These are phyloP conservation scores for Colletotrichum sp. DNA, from an alignment of 2,329 filamentous ascomycete genomes.

Conservation along the genomic window DNA sequence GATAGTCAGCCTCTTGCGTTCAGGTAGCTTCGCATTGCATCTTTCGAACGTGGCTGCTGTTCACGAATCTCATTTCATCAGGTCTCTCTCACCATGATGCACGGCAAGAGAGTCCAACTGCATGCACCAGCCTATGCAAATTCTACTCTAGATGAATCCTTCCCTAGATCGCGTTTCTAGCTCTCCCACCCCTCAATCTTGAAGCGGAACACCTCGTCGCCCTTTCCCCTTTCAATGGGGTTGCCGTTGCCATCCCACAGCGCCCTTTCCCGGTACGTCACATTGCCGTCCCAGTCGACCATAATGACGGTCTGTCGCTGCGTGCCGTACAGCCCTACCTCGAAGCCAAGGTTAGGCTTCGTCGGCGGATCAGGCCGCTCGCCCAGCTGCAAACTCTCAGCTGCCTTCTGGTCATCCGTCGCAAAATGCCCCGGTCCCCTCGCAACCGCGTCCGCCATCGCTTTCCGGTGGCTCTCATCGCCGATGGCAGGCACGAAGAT, in stretches of 20 bases:
- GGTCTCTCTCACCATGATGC: neutral
- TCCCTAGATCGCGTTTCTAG: neutral
- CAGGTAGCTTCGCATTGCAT: neutral
- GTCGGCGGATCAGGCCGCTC: constrained; percentile 31
- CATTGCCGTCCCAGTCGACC: constrained; percentile 67
- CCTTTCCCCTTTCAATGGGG: constrained; percentile 55
- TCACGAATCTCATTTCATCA: neutral
- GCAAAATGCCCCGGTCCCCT: constrained; percentile 42
- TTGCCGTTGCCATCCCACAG: constrained; percentile 66
- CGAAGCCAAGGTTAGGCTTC: constrained; percentile 45
- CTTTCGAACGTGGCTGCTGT: neutral
- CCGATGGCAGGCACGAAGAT: constrained; percentile 67
- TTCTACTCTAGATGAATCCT: neutral
- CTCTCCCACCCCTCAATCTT: constrained; percentile 59
- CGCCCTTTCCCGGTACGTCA: constrained; percentile 63
- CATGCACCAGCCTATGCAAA: neutral
- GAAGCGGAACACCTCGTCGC: constrained; percentile 62
- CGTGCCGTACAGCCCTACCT: constrained; percentile 68
- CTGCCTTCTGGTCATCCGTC: constrained; percentile 40
- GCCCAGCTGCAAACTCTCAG: constrained; percentile 33
- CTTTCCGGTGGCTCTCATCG: constrained; percentile 47
- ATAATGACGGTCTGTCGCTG: constrained; percentile 68
- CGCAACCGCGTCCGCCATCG: constrained; percentile 48
- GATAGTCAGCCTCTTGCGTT: neutral
- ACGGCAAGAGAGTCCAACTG: neutral